Evolutionary conservation across 2,329 filamentous ascomycete genomes (phyloP).

Genomic region (Talaromyces sp.): DNA sequence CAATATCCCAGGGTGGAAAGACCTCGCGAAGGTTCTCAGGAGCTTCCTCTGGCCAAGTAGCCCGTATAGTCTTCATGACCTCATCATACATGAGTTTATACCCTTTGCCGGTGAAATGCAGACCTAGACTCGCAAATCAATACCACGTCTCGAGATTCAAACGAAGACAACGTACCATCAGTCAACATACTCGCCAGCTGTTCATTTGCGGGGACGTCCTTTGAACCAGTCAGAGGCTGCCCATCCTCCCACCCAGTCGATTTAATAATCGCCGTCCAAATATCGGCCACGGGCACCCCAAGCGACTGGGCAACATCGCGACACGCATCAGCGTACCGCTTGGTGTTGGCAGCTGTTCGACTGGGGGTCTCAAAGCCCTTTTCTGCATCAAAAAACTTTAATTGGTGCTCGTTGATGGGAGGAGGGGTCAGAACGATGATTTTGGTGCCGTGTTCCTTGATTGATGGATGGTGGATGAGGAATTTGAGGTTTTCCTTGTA

Average conservation of each 20-base stretch:
- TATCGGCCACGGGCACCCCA: constrained; percentile 65
- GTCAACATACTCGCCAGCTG: constrained; percentile 50
- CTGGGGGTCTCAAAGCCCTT: constrained; percentile 49
- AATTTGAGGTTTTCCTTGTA: constrained; percentile 69
- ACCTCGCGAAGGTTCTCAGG: constrained; percentile 52
- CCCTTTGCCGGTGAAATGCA: constrained; percentile 57
- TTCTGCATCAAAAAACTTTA: constrained; percentile 48
- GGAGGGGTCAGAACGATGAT: constrained; percentile 75
- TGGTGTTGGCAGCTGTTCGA: constrained; percentile 58
- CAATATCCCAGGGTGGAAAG: constrained; percentile 52
- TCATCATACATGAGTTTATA: constrained; percentile 56
- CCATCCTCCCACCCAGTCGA: constrained; percentile 53
- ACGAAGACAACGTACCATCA: constrained; percentile 50
- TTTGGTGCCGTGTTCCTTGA: constrained; percentile 68
- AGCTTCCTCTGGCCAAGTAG: constrained; percentile 53
- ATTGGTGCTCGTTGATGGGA: constrained; percentile 73
- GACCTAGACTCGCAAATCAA: constrained; percentile 34
- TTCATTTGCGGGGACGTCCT: constrained; percentile 57
- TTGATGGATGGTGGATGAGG: constrained; percentile 68
- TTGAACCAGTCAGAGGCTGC: constrained; percentile 54
- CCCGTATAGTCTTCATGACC: constrained; percentile 50
- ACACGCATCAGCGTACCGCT: constrained; percentile 63
- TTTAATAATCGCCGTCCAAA: constrained; percentile 75
- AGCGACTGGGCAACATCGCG: constrained; percentile 58
- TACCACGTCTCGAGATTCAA: not conserved